Evolutionary conservation across 345 rosid species (phyloP).

Genomic region (Turritis glabra): DNA sequence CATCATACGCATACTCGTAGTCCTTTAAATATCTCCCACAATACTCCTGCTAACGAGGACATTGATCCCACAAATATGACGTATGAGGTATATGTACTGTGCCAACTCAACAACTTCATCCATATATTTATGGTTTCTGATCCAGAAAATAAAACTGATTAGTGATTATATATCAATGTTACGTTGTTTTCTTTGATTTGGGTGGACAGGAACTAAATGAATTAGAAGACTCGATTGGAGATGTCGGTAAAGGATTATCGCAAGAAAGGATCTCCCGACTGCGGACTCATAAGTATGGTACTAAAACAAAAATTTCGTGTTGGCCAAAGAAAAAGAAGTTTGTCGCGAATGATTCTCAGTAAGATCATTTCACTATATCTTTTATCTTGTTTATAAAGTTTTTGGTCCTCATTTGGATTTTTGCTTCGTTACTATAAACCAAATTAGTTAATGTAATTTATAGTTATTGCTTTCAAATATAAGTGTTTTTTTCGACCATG

Average conservation of each 20-base stretch:
- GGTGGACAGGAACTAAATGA: constrained; percentile 27
- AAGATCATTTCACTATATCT: constrained; percentile 3
- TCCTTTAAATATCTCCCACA: not conserved
- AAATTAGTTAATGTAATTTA: not conserved
- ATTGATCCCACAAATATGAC: constrained; percentile 17
- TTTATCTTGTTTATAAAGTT: not conserved
- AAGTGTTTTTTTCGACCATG: not conserved
- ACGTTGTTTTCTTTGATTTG: not conserved
- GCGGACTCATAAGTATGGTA: constrained; percentile 15
- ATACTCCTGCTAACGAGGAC: not conserved
- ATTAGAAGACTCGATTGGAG: constrained; percentile 26
- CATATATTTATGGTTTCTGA: not conserved
- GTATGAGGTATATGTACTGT: constrained; percentile 27
- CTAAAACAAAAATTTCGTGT: not conserved
- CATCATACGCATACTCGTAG: not conserved
- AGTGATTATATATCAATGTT: not conserved
- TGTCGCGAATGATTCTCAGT: constrained; percentile 21
- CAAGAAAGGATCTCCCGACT: not conserved
- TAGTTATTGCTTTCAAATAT: not conserved
- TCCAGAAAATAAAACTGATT: not conserved
- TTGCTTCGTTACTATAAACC: not conserved
- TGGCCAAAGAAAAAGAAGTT: constrained; percentile 15
- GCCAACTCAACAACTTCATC: not conserved
- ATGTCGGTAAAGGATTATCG: constrained; percentile 13
- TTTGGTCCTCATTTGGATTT: not conserved